Percentiles rank a stretch among this genome's conserved stretches.
phyloP scores from a whole-genome alignment of 257 asterid species.

The Jasminum sambac region DNA sequence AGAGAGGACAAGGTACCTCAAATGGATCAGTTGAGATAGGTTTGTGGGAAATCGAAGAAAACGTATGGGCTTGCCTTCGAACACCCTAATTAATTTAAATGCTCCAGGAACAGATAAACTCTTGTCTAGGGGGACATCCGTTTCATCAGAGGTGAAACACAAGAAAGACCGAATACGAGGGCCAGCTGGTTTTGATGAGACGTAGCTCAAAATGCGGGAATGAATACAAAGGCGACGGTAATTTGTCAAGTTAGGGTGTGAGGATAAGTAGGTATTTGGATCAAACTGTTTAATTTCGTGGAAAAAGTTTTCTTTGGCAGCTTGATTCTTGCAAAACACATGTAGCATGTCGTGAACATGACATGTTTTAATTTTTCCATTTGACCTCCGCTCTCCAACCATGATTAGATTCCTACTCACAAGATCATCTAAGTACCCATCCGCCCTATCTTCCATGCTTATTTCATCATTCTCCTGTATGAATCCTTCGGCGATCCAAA shows the following conservation, averaged over 20 bases:
- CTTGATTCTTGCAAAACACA: conserved; percentile 50
- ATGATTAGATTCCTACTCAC: conserved; percentile 48
- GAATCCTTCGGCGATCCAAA: conserved; percentile 69
- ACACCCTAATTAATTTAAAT: conserved; percentile 53
- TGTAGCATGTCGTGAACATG: conserved; percentile 56
- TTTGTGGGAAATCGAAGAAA: conserved; percentile 45
- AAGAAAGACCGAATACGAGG: conserved; percentile 56
- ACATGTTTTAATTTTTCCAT: conserved; percentile 46
- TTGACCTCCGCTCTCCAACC: conserved; percentile 34
- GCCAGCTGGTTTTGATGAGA: conserved; percentile 38
- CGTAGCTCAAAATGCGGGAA: conserved; percentile 36
- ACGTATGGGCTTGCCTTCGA: conserved; percentile 39
- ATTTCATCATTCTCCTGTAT: conserved; percentile 38
- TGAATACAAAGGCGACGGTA: conserved; percentile 57
- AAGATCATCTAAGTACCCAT: conserved; percentile 50
- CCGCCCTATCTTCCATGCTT: conserved; percentile 50
- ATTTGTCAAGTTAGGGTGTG: conserved; percentile 24
- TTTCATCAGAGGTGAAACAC: conserved; percentile 41
- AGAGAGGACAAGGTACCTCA: conserved; percentile 54
- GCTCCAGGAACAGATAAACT: conserved; percentile 39
- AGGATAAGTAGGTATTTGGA: conserved; percentile 30
- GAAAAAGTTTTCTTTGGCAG: conserved; percentile 41
- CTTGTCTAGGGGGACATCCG: conserved; percentile 32
- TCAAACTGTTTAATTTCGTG: conserved; percentile 40
- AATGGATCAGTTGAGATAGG: conserved; percentile 40